These are phyloP conservation scores for Yamadazyma pseudoaaseri DNA, from an alignment of 1,139 yeast species.

Conservation along the genomic window DNA sequence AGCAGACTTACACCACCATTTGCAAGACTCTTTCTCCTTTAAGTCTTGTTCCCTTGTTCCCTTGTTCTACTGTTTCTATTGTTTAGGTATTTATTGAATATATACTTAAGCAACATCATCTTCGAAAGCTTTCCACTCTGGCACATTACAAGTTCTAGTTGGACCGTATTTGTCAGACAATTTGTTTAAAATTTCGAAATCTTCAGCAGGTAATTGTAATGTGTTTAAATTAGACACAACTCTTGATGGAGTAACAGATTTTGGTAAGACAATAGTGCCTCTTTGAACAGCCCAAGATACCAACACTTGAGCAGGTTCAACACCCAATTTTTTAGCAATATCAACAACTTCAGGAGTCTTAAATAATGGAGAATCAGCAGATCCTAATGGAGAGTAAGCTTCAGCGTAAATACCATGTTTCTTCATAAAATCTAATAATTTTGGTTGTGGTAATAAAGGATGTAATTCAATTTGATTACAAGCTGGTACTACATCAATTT, in stretches of 20 bases:
- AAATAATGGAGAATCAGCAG: slow-evolving; percentile 52
- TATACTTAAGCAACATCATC: slow-evolving; percentile 14
- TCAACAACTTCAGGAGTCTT: slow-evolving; percentile 38
- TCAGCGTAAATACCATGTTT: slow-evolving; percentile 46
- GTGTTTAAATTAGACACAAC: slow-evolving; percentile 34
- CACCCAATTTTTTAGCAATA: slow-evolving; percentile 45
- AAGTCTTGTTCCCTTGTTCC: no score
- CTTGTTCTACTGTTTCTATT: no score
- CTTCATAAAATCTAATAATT: slow-evolving; percentile 42
- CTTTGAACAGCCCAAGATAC: slow-evolving; percentile 55
- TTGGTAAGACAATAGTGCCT: slow-evolving; percentile 53
- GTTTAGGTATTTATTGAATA: neutral
- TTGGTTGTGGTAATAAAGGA: slow-evolving; percentile 55
- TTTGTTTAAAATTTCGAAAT: slow-evolving; percentile 31
- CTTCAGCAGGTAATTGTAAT: slow-evolving; percentile 29
- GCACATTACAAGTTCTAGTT: slow-evolving; percentile 26
- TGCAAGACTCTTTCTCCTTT: no score
- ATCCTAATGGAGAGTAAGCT: slow-evolving; percentile 64
- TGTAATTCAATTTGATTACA: slow-evolving; percentile 61
- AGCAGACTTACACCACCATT: no score
- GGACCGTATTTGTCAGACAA: slow-evolving; percentile 30
- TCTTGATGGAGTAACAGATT: slow-evolving; percentile 44
- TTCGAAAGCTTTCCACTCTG: slow-evolving; percentile 24
- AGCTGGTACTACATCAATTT: slow-evolving; percentile 44
- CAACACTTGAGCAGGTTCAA: slow-evolving; percentile 45